These are phyloP conservation scores for Sistotremastrum suecicum DNA, from an alignment of 768 basidiomycete species.

Conservation along the genomic window DNA sequence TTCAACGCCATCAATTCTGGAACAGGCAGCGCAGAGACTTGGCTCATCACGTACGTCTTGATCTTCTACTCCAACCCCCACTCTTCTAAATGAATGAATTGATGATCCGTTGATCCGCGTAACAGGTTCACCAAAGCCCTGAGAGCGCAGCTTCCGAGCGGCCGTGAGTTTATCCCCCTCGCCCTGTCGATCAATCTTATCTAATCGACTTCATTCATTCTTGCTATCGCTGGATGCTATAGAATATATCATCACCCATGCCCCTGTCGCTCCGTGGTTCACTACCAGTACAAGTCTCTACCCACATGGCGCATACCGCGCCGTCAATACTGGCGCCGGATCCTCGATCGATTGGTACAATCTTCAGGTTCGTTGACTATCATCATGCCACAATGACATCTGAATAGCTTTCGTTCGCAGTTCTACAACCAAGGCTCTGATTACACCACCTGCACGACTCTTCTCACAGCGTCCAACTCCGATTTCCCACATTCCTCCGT, in stretches of 20 bases:
- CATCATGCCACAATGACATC: background rate
- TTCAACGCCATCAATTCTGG: slow-evolving; percentile 44
- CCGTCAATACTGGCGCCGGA: slow-evolving; percentile 24
- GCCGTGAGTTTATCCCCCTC: background rate
- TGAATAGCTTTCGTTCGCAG: slow-evolving; percentile 3
- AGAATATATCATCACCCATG: slow-evolving; percentile 23
- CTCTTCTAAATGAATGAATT: too few species aligned
- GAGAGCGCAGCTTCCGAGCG: slow-evolving; percentile 19
- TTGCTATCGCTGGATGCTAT: background rate
- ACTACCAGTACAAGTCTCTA: slow-evolving; percentile 3
- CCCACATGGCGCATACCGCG: slow-evolving; percentile 27
- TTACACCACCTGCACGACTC: slow-evolving; percentile 24
- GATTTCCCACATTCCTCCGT: slow-evolving; percentile 29
- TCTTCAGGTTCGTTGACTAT: slow-evolving; percentile 18
- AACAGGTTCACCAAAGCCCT: slow-evolving; percentile 20
- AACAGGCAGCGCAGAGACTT: slow-evolving; percentile 35
- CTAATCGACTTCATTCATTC: too few species aligned
- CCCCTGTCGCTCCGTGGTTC: slow-evolving; percentile 29
- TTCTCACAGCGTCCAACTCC: slow-evolving; percentile 25
- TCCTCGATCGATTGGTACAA: slow-evolving; percentile 35
- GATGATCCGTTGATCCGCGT: too few species aligned
- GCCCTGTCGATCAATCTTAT: too few species aligned
- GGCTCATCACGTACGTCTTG: slow-evolving; percentile 16
- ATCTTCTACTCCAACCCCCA: too few species aligned
- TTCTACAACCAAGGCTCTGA: slow-evolving; percentile 20